Evolutionary conservation across 139 green algal species (phyloP).

Genomic region (Asterochloris sp.): DNA sequence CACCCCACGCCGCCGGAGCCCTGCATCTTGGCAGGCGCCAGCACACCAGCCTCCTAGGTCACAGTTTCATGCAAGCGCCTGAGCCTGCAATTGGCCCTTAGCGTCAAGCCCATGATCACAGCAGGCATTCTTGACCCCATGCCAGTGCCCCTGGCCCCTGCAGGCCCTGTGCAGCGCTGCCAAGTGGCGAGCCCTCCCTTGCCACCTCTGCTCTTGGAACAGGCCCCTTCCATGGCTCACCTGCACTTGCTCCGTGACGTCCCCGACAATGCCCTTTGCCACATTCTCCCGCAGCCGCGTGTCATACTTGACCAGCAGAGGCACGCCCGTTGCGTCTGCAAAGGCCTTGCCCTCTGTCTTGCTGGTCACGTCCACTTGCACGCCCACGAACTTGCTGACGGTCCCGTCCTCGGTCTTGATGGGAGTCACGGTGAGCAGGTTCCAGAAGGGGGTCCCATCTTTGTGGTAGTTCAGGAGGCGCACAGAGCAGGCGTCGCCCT

Average conservation of each 20-base stretch:
- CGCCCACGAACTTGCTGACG: slow-evolving; percentile 86
- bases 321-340: slow-evolving; percentile 50
- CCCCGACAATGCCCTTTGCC: slow-evolving; percentile 73
- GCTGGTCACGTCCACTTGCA: slow-evolving; percentile 94
- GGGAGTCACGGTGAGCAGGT: slow-evolving; percentile 47
- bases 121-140: no score
- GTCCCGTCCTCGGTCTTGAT: slow-evolving; percentile 82
- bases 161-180: no score
- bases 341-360: slow-evolving; percentile 87
- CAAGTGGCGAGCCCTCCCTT: no score
- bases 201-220: no score
- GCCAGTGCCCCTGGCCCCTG: no score
- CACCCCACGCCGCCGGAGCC: no score
- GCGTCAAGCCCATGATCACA: no score
- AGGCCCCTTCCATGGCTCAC: slow-evolving; percentile 15
- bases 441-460: slow-evolving; percentile 37
- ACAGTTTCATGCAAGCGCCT: no score
- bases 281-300: slow-evolving; percentile 70
- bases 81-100: no score
- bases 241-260: slow-evolving; percentile 76
- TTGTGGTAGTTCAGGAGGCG: slow-evolving; percentile 40
- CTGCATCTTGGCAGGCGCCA: no score
- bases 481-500: slow-evolving; percentile 48
- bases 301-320: slow-evolving; percentile 88
- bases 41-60: no score